A percentile compares a stretch with the other conserved stretches of the same genome.
phyloP scores from a whole-genome alignment of 1,139 yeast species.

The Pichia sp. region DNA sequence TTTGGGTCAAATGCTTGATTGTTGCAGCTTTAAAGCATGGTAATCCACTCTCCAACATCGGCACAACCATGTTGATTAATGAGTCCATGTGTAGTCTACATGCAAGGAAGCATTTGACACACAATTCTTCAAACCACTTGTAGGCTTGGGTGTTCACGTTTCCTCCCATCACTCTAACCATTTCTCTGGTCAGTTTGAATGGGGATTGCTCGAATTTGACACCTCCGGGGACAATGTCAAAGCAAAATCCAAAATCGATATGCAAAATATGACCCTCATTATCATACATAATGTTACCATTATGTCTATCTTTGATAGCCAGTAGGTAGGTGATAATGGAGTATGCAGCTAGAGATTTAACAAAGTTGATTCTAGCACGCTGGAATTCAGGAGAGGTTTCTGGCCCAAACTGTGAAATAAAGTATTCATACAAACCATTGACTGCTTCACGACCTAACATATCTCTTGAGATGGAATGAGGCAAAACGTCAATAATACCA shows the following conservation, averaged over 20 bases:
- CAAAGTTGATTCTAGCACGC: slow-evolving; percentile 84
- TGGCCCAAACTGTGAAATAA: slow-evolving; percentile 87
- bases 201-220: slow-evolving; percentile 97
- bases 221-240: slow-evolving; percentile 98
- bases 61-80: slow-evolving; percentile 77
- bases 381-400: slow-evolving; percentile 88
- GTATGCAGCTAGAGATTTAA: slow-evolving; percentile 92
- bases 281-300: slow-evolving; percentile 98
- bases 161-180: slow-evolving; percentile 96
- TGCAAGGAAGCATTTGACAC: slow-evolving; percentile 87
- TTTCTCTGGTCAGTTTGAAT: slow-evolving; percentile 91
- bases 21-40: slow-evolving; percentile 93
- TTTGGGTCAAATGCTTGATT: slow-evolving; percentile 64
- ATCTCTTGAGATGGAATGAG: slow-evolving; percentile 91
- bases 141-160: slow-evolving; percentile 78
- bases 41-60: slow-evolving; percentile 92
- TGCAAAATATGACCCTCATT: slow-evolving; percentile 91
- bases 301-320: slow-evolving; percentile 96
- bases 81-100: slow-evolving; percentile 87
- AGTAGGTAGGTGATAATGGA: slow-evolving; percentile 86
- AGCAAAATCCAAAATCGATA: slow-evolving; percentile 97
- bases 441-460: slow-evolving; percentile 99
- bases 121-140: slow-evolving; percentile 90
- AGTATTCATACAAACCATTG: slow-evolving; percentile 91
- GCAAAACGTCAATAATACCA: slow-evolving; percentile 97